These are phyloP conservation scores for Hericium coralloides DNA, from an alignment of 768 basidiomycete genomes.

Conservation along the genomic window DNA sequence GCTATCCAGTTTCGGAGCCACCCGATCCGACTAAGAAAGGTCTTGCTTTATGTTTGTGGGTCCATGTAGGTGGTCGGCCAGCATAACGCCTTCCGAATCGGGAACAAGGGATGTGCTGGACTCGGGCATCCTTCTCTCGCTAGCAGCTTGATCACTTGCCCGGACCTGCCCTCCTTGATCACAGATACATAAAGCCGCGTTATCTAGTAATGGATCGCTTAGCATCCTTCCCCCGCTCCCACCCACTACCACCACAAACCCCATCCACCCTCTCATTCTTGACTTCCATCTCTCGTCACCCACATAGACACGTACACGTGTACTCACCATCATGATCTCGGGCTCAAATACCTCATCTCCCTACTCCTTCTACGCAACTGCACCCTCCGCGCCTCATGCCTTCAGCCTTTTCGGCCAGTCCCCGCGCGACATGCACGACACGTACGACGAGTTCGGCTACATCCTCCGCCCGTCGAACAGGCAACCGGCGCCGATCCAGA, in stretches of 20 bases:
- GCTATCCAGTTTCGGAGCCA: too few species aligned
- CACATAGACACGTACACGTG: neutral
- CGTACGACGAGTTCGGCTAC: neutral
- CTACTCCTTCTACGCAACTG: slow-evolving; percentile 9
- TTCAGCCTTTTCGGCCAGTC: slow-evolving; percentile 14
- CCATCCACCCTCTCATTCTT: neutral
- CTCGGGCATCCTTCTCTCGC: neutral
- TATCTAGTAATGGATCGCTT: neutral
- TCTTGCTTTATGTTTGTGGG: neutral
- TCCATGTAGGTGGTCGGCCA: neutral
- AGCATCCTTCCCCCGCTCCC: neutral
- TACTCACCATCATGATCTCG: neutral
- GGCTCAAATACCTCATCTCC: neutral
- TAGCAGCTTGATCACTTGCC: too few species aligned
- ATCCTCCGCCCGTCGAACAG: neutral
- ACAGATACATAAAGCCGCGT: neutral
- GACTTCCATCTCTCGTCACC: neutral
- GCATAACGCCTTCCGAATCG: slow-evolving; percentile 4
- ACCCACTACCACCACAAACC: neutral
- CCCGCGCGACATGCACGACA: slow-evolving; percentile 12
- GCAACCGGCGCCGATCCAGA: neutral
- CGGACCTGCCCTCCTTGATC: neutral
- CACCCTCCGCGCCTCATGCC: slow-evolving; percentile 11
- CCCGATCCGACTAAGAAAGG: too few species aligned
- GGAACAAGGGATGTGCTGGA: slow-evolving; percentile 10